Evolutionary conservation across 2,329 filamentous ascomycete species (phyloP), one percentile per base, ranked within the genome.

Genomic region (Ilyonectria mors-panacis): DNA sequence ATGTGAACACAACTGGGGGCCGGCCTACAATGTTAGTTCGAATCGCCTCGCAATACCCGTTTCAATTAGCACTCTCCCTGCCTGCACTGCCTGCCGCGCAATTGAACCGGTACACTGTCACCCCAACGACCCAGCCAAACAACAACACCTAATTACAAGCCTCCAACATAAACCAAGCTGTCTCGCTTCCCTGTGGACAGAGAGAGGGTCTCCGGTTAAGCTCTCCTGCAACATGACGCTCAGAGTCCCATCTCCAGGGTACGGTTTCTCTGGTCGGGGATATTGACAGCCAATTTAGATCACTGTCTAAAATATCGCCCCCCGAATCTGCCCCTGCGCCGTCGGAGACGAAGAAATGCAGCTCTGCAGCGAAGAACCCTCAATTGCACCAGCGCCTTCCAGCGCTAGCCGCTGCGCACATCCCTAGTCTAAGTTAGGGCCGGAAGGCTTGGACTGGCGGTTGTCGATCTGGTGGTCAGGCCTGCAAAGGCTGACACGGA

Each of bases 1-100:
- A 70, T 70, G 70, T 72, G 67, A 75, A 70, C 63, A 67, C 54
- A 42, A 54, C 62, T 67, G 58, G 67, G 67, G 53, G 54, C 51
- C 10, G 68, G 65, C 66, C 56, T 73, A 67, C 59, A 71, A 37
- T 57, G 47, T 60, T 30, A 15, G 6, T 50, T 3, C 23, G 6
- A 50, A 50, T 30, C 47, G 4, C 47, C 23, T 50, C 7, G 4
- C 17, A 50, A 50, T 28, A 9, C 9, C 23, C 26, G 8, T 19
- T 28, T 50, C 63, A 55, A 67, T 63, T 44, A 66, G 19, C n/a
- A 47, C 28, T 44, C 35, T 57, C 21, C 47, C 66, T 57, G 33
- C 45, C 47, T 55, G 30, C 58, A 39, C 17, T 12, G 5, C 28
- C 28, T 50, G 48, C 48, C 15, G 26, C 28, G 17, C 48, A 30